Evolutionary conservation across 176 grass and related monocot species (phyloP), one percentile per base, ranked within the genome.

Genomic region (Bothriochloa decipiens): DNA sequence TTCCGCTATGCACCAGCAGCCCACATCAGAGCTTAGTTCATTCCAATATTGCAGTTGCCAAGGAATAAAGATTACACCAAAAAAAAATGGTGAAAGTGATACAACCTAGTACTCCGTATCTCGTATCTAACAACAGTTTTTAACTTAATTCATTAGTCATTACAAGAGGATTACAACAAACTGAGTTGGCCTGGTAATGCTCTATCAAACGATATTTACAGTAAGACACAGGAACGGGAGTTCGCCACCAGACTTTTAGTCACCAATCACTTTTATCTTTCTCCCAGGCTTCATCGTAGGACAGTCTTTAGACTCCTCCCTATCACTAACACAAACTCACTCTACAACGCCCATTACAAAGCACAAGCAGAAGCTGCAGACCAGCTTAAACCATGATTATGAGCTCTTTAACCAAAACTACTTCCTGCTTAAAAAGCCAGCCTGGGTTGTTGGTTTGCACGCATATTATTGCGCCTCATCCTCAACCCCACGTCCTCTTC

Each of bases 401-500:
- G 74, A 43, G 14, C 41, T 74, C 57, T 32, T 61, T 20, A 5
- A 17, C 42, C 16, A 81, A 32, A 72, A 65, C 42, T 55, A 45
- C 0, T 68, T 40, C 40, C 27, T 28, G 42, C 42, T 84, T 83
- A 93, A 0, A 49, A 18, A 72, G 72, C 83, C 53, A 71, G 49
- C 80, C 93, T 83, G 10, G 35, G 83, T 42, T 92, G 91, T 62
- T 90, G 81, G 72, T 92, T 81, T 12, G 68, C 90, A 35, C 40
- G 89, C 29, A 74, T 36, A 40, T 91, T 91, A 45, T 65, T 88
- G 11, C 61, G 84, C 83, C 96, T 86, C 74, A 95, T 66, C 83
- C 93, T 90, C 74, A 94, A 66, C n/a, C 91, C 89, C 37, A 82
- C 25, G 6, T 88, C 91, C 25, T 53, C 90, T n/a, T 93, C 86